Percentiles rank a stretch among this genome's conserved stretches.
These are phyloP conservation scores for Diplodia sapinea DNA, from an alignment of 2,329 filamentous ascomycete species.

Conservation along the genomic window DNA sequence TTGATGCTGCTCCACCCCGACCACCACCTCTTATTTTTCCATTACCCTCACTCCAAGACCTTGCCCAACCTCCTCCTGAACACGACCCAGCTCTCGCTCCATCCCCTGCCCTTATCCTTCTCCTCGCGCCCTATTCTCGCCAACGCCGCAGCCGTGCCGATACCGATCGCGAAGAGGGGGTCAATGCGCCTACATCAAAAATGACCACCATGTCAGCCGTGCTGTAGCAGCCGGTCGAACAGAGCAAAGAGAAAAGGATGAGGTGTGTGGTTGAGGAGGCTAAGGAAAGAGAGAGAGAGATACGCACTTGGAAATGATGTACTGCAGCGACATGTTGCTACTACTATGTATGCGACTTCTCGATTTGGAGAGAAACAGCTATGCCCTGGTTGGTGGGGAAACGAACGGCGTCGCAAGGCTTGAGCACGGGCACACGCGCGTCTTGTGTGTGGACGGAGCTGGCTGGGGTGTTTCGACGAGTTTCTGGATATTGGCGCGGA, in stretches of 20 bases:
- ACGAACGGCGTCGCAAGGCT: neutral
- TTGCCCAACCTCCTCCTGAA: slow-evolving; percentile 48
- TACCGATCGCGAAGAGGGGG: slow-evolving; percentile 56
- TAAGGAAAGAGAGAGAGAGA: neutral
- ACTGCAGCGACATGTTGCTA: slow-evolving; percentile 43
- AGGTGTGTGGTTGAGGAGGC: neutral
- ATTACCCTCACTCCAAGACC: slow-evolving; percentile 37
- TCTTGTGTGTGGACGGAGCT: neutral
- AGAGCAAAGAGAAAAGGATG: neutral
- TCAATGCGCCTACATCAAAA: slow-evolving; percentile 50
- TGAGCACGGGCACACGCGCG: neutral
- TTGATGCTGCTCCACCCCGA: no score
- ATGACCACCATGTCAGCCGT: no score
- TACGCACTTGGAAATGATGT: slow-evolving; percentile 54
- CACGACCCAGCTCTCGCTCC: slow-evolving; percentile 47
- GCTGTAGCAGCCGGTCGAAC: neutral
- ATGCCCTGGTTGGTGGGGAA: no score
- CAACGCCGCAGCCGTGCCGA: slow-evolving; percentile 53
- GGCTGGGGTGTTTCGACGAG: neutral
- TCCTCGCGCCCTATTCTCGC: slow-evolving; percentile 54
- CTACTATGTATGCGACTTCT: neutral
- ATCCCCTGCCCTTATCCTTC: slow-evolving; percentile 52
- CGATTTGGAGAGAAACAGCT: neutral
- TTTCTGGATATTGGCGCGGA: neutral
- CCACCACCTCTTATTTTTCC: no score